Conservation (phyloP, 148 eudicot species). For the Vaccinium vitisidaea region DNA sequence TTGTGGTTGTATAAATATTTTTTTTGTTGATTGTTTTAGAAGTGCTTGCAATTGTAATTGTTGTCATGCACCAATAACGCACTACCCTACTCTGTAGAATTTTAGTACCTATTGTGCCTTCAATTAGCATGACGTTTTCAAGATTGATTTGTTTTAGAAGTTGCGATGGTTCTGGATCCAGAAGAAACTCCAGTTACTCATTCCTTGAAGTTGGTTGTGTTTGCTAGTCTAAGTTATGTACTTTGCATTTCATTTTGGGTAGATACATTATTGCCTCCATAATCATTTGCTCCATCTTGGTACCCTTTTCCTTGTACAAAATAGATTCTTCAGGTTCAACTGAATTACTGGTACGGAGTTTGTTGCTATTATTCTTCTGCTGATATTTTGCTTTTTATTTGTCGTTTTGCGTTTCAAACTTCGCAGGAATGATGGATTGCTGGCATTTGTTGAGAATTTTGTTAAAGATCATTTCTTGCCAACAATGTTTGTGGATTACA, state of each 20-base stretch:
- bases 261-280: not conserved
- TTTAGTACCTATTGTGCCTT: not conserved
- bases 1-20: not conserved
- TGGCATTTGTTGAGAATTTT: slow-evolving; percentile 87
- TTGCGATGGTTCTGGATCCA: not conserved
- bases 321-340: slow-evolving; percentile 5
- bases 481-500: slow-evolving; percentile 95
- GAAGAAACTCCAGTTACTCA: not conserved
- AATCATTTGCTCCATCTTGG: not conserved
- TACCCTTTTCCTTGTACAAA: not conserved
- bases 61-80: not conserved
- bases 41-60: not conserved
- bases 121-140: not conserved
- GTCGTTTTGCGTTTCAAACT: slow-evolving; percentile 4
- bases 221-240: not conserved
- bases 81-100: not conserved
- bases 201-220: not conserved
- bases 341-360: not conserved
- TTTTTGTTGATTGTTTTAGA: not conserved
- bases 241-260: not conserved
- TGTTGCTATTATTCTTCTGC: not conserved
- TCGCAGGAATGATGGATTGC: slow-evolving; percentile 86
- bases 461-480: slow-evolving; percentile 97
- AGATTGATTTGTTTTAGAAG: not conserved
- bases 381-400: not conserved